Conservation (phyloP, 1,284 basidiomycete species). For the Omphalotus olearius region DNA sequence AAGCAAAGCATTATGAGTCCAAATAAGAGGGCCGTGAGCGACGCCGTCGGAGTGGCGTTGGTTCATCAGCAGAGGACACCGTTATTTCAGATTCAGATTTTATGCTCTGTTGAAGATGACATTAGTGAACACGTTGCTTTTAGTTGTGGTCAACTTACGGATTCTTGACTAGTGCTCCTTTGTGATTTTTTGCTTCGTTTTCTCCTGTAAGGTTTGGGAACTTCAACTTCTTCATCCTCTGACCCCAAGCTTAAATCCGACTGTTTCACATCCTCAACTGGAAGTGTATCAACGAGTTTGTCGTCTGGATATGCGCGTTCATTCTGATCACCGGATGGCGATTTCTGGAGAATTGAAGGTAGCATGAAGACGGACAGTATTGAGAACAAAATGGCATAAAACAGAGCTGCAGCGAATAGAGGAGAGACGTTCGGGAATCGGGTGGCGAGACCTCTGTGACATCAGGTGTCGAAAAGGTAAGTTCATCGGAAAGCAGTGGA, state of each 20-base stretch:
- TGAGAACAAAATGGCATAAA: slow-evolving; percentile 47
- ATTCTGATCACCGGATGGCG: slow-evolving; percentile 10
- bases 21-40: slow-evolving; percentile 29
- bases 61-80: slow-evolving; percentile 1
- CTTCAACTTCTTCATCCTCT: slow-evolving; percentile 1
- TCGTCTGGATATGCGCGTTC: slow-evolving; percentile 1
- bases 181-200: slow-evolving; percentile 3
- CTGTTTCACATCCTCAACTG: slow-evolving; percentile 16
- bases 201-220: slow-evolving; percentile 1
- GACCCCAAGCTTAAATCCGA: slow-evolving; percentile 19
- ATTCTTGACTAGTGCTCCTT: not conserved
- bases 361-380: slow-evolving; percentile 50
- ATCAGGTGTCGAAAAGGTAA: slow-evolving; percentile 10
- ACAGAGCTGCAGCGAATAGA: slow-evolving; percentile 40
- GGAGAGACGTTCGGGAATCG: slow-evolving; percentile 59
- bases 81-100: slow-evolving; percentile 14
- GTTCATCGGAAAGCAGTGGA: not conserved
- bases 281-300: not conserved
- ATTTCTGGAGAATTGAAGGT: slow-evolving; percentile 35
- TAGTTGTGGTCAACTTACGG: not conserved
- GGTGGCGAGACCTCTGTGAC: slow-evolving; percentile 57
- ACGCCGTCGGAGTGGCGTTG: slow-evolving; percentile 35
- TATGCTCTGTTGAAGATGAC: not conserved
- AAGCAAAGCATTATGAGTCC: slow-evolving; percentile 16
- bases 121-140: not conserved